phyloP scores from a whole-genome alignment of 768 basidiomycete genomes.

The Collybia nuda region DNA sequence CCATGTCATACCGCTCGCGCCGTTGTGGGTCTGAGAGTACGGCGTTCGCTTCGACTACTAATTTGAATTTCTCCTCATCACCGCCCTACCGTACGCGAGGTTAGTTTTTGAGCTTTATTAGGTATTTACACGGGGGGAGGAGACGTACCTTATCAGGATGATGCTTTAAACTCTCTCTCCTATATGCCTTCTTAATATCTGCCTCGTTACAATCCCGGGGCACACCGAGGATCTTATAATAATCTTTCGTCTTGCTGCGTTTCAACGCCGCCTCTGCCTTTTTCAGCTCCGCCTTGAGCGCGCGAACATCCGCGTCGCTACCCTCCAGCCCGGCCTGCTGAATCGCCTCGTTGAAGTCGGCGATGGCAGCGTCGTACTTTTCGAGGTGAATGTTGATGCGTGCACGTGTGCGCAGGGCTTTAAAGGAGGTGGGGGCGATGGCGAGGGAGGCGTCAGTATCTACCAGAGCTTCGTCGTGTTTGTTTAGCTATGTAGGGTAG shows the following conservation, averaged over 20 bases:
- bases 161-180: slow-evolving; percentile 81
- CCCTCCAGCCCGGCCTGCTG: slow-evolving; percentile 69
- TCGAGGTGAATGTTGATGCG: slow-evolving; percentile 76
- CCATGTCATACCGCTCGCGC: slow-evolving; percentile 76
- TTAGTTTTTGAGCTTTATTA: not conserved
- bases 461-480: slow-evolving; percentile 63
- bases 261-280: slow-evolving; percentile 83
- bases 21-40: slow-evolving; percentile 78
- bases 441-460: slow-evolving; percentile 71
- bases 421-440: slow-evolving; percentile 69
- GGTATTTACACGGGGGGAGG: slow-evolving; percentile 6
- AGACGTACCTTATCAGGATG: slow-evolving; percentile 75
- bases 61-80: slow-evolving; percentile 95
- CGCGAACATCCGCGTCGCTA: slow-evolving; percentile 58
- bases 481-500: slow-evolving; percentile 57
- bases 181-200: slow-evolving; percentile 91
- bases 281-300: slow-evolving; percentile 65
- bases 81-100: slow-evolving; percentile 69
- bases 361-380: slow-evolving; percentile 66
- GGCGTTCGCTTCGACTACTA: slow-evolving; percentile 78
- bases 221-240: slow-evolving; percentile 77
- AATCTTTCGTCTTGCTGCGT: slow-evolving; percentile 88
- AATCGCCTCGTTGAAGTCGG: slow-evolving; percentile 79
- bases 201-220: slow-evolving; percentile 57
- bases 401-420: slow-evolving; percentile 84